phyloP scores from a whole-genome alignment of 1,139 yeast species.

The Magnusiomyces sp. region DNA sequence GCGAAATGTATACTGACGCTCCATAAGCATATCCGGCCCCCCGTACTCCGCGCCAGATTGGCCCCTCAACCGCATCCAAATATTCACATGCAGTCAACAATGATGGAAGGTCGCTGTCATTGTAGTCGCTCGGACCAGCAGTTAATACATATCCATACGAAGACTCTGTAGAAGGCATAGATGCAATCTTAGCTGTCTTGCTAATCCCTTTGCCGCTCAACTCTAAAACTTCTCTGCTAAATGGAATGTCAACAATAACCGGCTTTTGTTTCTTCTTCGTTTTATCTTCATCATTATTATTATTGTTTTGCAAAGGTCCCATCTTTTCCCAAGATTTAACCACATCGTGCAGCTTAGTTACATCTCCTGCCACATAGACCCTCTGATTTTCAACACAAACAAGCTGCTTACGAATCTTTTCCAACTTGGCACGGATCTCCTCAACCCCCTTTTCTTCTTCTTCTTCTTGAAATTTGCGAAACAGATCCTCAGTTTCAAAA shows the following conservation, averaged over 20 bases:
- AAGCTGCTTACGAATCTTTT: conserved; percentile 46
- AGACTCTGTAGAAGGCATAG: conserved; percentile 83
- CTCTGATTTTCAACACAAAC: conserved; percentile 56
- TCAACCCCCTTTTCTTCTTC: conserved; percentile 43
- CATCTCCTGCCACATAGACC: conserved; percentile 64
- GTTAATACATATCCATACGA: conserved; percentile 62
- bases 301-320: conserved; percentile 8
- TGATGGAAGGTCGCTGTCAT: conserved; percentile 59
- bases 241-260: conserved; percentile 36
- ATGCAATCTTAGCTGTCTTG: conserved; percentile 51
- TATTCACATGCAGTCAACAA: conserved; percentile 69
- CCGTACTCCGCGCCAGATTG: conserved; percentile 93
- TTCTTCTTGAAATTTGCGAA: conserved; percentile 37
- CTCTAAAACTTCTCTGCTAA: conserved; percentile 48
- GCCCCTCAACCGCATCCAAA: conserved; percentile 87
- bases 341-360: conserved; percentile 43
- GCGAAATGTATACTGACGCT: conserved; percentile 49
- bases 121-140: conserved; percentile 54
- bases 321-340: conserved; percentile 52
- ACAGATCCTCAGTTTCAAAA: conserved; percentile 52
- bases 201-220: conserved; percentile 47
- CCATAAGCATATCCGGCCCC: conserved; percentile 96
- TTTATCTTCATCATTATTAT: conserved; percentile 9
- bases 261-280: not conserved
- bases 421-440: conserved; percentile 46